phyloP scores from a whole-genome alignment of 2,329 filamentous ascomycete species.

The Ophiostoma pallidulum region DNA sequence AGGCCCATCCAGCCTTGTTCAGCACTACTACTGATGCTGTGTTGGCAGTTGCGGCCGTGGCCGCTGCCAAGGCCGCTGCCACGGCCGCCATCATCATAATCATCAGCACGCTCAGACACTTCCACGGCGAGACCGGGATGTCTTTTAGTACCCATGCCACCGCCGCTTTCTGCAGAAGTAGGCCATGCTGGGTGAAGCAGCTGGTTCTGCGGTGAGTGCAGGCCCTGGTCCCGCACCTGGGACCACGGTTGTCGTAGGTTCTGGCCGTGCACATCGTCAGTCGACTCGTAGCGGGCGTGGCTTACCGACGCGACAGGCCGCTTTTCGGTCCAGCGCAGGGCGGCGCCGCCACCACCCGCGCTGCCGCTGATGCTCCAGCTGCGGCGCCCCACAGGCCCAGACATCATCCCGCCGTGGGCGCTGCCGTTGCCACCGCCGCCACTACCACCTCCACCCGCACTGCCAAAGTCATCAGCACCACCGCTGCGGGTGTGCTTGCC shows the following conservation, averaged over 20 bases:
- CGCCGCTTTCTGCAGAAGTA: neutral
- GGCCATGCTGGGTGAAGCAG: slow-evolving; percentile 1
- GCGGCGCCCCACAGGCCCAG: no score
- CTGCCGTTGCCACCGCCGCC: neutral
- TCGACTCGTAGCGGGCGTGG: slow-evolving; percentile 2
- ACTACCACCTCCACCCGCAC: neutral
- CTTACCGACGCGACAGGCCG: neutral
- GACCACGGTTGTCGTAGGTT: neutral
- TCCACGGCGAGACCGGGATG: no score
- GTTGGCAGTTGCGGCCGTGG: neutral
- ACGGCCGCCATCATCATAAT: no score
- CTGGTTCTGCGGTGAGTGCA: neutral
- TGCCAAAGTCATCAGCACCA: neutral
- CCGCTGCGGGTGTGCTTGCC: neutral
- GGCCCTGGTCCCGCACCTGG: neutral
- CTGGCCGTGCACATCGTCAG: slow-evolving; percentile 5
- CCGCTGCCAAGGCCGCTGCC: neutral
- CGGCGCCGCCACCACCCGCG: neutral
- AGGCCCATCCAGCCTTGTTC: slow-evolving; percentile 2
- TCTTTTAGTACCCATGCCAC: no score
- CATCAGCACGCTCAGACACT: no score
- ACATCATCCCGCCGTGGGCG: no score
- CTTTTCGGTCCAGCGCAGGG: neutral
- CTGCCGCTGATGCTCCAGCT: neutral
- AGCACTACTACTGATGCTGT: slow-evolving; percentile 6